Conservation (phyloP, 495 filamentous ascomycete genomes). For the Hyphodiscus hymeniophilus region DNA sequence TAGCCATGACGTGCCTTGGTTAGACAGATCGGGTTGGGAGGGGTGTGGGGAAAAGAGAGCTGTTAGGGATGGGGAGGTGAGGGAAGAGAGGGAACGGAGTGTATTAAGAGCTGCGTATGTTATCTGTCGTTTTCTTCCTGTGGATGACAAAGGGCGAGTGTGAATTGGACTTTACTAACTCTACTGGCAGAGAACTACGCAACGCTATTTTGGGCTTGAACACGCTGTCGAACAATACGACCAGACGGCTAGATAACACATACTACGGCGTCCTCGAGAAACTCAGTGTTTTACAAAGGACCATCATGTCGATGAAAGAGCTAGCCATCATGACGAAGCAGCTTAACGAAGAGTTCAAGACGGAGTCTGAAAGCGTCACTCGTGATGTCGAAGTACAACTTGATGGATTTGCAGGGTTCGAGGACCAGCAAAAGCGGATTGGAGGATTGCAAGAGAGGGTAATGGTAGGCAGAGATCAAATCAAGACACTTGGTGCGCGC, state of each 20-base stretch:
- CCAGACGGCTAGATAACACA: conserved; percentile 70
- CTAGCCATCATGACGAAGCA: conserved; percentile 54
- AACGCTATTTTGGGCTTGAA: conserved; percentile 35
- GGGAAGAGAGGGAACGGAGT: conserved; percentile 33
- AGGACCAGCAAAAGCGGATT: conserved; percentile 62
- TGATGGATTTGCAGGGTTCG: conserved; percentile 55
- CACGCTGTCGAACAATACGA: conserved; percentile 45
- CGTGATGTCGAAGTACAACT: conserved; percentile 58
- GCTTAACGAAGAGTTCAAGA: conserved; percentile 53
- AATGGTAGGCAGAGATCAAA: conserved; percentile 49
- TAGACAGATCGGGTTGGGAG: conserved; percentile 9
- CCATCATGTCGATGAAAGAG: conserved; percentile 59
- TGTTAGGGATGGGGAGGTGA: conserved; percentile 27
- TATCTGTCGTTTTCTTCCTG: conserved; percentile 5
- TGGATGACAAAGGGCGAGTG: no score
- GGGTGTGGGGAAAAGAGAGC: conserved; percentile 15
- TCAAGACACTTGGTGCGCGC: conserved; percentile 54
- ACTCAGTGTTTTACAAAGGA: conserved; percentile 57
- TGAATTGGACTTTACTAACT: background rate
- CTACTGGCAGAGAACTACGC: conserved; percentile 15
- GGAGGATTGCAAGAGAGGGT: conserved; percentile 58
- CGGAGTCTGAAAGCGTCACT: conserved; percentile 50
- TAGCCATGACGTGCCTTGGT: conserved; percentile 26
- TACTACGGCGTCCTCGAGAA: conserved; percentile 82
- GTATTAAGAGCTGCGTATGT: conserved; percentile 34